phyloP scores from a whole-genome alignment of 176 grass and related monocot species.

The Musa acuminata region DNA sequence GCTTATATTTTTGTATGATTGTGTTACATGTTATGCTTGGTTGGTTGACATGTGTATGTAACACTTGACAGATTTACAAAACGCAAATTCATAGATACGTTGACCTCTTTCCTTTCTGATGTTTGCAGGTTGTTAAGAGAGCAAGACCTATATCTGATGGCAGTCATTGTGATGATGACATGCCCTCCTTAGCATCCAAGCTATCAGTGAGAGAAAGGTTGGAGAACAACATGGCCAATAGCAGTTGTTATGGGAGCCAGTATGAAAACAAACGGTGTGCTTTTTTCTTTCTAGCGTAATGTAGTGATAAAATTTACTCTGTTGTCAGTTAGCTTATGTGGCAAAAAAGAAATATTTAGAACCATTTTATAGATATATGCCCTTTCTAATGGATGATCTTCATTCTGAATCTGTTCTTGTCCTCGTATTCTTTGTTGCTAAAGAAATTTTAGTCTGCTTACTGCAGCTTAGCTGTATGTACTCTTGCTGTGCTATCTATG shows the following conservation, averaged over 20 bases:
- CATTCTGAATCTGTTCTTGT: background rate
- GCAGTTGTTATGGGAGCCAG: background rate
- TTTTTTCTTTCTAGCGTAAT: background rate
- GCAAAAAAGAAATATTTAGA: background rate
- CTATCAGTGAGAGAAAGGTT: background rate
- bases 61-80: background rate
- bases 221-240: background rate
- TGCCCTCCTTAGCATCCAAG: background rate
- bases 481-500: too few species aligned
- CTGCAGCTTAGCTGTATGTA: too few species aligned
- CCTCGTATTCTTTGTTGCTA: background rate
- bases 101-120: background rate
- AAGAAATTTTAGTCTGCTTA: background rate
- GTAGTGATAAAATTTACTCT: background rate
- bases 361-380: background rate
- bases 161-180: background rate
- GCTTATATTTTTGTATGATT: too few species aligned
- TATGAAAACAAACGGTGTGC: slow-evolving; percentile 10
- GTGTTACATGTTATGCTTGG: too few species aligned
- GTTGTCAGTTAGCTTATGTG: background rate
- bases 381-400: background rate
- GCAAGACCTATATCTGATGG: background rate
- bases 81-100: background rate
- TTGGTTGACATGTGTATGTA: background rate
- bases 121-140: slow-evolving; percentile 1